Evolutionary conservation across 257 asterid species (phyloP).

Genomic region (Solanum clarkiae): DNA sequence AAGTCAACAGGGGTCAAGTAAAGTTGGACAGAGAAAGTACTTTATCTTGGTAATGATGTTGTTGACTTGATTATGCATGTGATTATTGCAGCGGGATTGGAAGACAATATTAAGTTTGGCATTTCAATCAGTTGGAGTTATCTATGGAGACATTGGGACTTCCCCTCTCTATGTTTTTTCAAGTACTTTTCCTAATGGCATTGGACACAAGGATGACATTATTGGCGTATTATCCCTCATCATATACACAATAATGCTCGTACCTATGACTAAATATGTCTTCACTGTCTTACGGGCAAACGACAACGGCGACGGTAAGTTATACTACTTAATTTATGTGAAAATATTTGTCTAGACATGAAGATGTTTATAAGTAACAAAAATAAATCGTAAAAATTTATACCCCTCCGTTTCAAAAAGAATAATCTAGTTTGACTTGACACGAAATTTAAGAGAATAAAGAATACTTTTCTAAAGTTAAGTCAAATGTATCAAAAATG

Average conservation of each 20-base stretch:
- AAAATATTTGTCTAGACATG: background rate
- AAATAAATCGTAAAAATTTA: too few species aligned
- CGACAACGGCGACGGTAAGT: conserved; percentile 67
- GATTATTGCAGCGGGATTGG: conserved; percentile 24
- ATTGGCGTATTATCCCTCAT: conserved; percentile 61
- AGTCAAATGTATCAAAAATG: too few species aligned
- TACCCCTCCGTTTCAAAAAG: too few species aligned
- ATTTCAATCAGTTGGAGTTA: conserved; percentile 63
- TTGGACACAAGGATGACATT: conserved; percentile 33
- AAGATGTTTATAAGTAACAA: too few species aligned
- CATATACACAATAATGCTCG: conserved; percentile 46
- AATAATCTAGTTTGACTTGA: too few species aligned
- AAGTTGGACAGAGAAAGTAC: too few species aligned
- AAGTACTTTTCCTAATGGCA: conserved; percentile 32
- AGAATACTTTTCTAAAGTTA: too few species aligned
- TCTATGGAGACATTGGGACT: conserved; percentile 84
- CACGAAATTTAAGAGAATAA: too few species aligned
- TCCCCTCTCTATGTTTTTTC: conserved; percentile 67
- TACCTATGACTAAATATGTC: conserved; percentile 66
- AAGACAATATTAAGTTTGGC: conserved; percentile 40
- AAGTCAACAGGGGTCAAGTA: too few species aligned
- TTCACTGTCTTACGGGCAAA: conserved; percentile 62
- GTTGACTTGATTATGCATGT: background rate
- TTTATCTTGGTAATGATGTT: background rate
- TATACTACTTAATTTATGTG: background rate